A percentile compares a stretch with the other conserved stretches of the same genome.
phyloP scores from a whole-genome alignment of 176 grass and related monocot species.

The Oryza punctata region DNA sequence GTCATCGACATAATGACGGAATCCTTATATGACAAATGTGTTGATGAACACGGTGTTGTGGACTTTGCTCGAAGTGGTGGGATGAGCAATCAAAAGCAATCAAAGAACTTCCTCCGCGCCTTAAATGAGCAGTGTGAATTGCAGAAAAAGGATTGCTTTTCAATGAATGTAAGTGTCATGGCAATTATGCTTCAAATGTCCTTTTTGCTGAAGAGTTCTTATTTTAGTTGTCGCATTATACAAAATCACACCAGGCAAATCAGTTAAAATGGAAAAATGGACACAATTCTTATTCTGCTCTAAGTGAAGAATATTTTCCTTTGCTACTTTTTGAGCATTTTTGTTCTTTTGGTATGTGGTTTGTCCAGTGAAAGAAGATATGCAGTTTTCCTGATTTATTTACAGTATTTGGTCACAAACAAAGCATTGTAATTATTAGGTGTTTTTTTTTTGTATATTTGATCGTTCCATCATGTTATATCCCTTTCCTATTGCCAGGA shows the following conservation, averaged over 20 bases:
- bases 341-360: background rate
- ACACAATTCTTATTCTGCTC: background rate
- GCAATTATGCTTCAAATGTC: background rate
- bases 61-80: constrained; percentile 80
- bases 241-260: background rate
- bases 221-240: background rate
- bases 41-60: constrained; percentile 72
- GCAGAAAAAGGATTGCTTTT: constrained; percentile 70
- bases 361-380: constrained; percentile 5
- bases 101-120: constrained; percentile 55
- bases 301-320: background rate
- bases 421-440: background rate
- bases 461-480: background rate
- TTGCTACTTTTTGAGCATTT: constrained; percentile 14
- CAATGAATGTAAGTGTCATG: constrained; percentile 56
- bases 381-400: background rate
- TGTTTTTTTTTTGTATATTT: background rate
- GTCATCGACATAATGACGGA: constrained; percentile 77
- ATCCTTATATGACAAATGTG: constrained; percentile 86
- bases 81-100: constrained; percentile 75
- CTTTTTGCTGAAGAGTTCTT: background rate
- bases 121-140: constrained; percentile 75
- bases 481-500: constrained; percentile 54
- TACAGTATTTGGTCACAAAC: background rate
- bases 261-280: background rate